Evolutionary conservation across 1,284 basidiomycete species (phyloP).

Genomic region (Leccinum variabile): DNA sequence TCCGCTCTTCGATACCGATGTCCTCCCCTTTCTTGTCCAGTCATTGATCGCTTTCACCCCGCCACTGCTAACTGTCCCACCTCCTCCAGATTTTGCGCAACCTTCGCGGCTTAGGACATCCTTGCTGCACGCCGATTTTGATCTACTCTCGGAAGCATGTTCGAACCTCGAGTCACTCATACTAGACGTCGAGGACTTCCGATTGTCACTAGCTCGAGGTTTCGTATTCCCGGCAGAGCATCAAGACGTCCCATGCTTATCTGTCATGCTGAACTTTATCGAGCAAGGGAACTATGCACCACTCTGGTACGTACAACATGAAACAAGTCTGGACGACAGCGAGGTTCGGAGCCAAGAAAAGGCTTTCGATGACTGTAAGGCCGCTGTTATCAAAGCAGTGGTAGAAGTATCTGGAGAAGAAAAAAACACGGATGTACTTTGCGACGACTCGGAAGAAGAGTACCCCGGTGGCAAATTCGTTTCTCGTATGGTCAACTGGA

Average conservation of each 20-base stretch:
- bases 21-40: constrained; percentile 61
- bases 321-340: constrained; percentile 39
- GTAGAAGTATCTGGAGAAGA: constrained; percentile 86
- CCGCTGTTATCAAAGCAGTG: constrained; percentile 77
- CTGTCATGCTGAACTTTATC: constrained; percentile 68
- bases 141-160: constrained; percentile 69
- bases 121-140: constrained; percentile 67
- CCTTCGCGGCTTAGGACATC: constrained; percentile 47
- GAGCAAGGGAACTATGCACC: constrained; percentile 65
- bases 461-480: constrained; percentile 72
- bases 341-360: constrained; percentile 62
- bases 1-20: constrained; percentile 58
- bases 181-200: constrained; percentile 72
- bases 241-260: constrained; percentile 57
- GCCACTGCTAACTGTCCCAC: constrained; percentile 43
- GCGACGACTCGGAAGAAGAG: constrained; percentile 58
- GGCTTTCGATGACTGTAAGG: constrained; percentile 79
- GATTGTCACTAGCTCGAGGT: constrained; percentile 68
- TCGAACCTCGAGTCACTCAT: constrained; percentile 73
- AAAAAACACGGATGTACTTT: constrained; percentile 72
- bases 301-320: constrained; percentile 52
- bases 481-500: constrained; percentile 74
- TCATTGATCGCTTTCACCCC: constrained; percentile 58
- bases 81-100: constrained; percentile 42
- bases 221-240: constrained; percentile 58